Evolutionary conservation across 129 eudicot species (phyloP).

Genomic region (Tanacetum coccineum): DNA sequence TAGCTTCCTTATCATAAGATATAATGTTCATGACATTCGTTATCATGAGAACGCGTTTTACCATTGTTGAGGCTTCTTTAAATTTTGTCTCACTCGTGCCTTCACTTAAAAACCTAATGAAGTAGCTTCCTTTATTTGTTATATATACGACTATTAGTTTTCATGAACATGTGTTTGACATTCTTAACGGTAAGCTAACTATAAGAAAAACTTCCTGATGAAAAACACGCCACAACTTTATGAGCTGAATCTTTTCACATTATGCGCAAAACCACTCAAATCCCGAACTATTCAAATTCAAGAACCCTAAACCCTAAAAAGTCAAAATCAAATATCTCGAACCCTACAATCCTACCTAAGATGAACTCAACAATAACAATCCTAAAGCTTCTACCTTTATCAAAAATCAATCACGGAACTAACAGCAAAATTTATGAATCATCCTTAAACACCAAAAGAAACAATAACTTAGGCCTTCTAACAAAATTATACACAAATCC

Average conservation of each 20-base stretch:
- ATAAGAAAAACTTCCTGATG: neutral
- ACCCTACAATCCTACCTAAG: too few relatives aligned
- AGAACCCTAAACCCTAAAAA: slow-evolving; percentile 34
- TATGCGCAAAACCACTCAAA: neutral
- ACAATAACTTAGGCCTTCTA: too few relatives aligned
- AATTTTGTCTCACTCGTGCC: neutral
- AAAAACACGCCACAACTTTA: too few relatives aligned
- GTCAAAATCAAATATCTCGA: neutral
- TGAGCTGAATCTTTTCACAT: neutral
- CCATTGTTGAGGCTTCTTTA: neutral
- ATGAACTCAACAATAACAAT: neutral
- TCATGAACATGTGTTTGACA: neutral
- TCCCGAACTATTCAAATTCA: slow-evolving; percentile 10
- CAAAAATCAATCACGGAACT: neutral
- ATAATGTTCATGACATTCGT: neutral
- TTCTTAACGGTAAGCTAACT: neutral
- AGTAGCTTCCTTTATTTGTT: neutral
- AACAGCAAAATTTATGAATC: neutral
- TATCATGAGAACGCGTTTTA: neutral
- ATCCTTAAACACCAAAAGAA: neutral
- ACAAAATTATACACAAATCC: too few relatives aligned
- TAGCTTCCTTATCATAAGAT: neutral
- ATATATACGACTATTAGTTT: neutral
- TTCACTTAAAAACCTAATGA: slow-evolving; percentile 8
- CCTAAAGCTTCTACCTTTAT: neutral